A percentile compares a stretch with the other conserved stretches of the same genome.
These are phyloP conservation scores for Scopulariopsis brevicaulis DNA, from an alignment of 2,329 filamentous ascomycete species.

Conservation along the genomic window DNA sequence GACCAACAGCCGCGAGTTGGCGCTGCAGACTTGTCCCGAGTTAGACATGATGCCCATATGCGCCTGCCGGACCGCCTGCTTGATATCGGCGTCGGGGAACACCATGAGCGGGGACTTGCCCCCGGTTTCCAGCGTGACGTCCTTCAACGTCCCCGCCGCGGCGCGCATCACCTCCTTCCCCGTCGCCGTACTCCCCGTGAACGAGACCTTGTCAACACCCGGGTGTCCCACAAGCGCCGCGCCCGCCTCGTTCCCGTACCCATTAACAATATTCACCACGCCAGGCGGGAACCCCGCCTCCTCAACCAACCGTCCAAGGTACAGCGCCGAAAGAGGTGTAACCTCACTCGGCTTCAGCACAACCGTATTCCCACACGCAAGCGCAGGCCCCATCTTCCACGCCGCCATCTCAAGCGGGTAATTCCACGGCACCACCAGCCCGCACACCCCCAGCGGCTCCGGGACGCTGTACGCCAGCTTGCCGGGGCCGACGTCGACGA, in stretches of 20 bases:
- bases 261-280: conserved; percentile 62
- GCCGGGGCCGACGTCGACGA: conserved; percentile 57
- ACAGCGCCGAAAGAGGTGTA: conserved; percentile 47
- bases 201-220: conserved; percentile 59
- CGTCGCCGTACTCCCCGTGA: conserved; percentile 59
- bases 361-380: conserved; percentile 46
- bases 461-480: conserved; percentile 70
- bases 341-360: conserved; percentile 50
- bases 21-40: conserved; percentile 48
- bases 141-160: conserved; percentile 48
- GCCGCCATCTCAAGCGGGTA: conserved; percentile 67
- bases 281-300: conserved; percentile 64
- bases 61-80: conserved; percentile 47
- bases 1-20: conserved; percentile 46
- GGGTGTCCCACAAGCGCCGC: conserved; percentile 52
- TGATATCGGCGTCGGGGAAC: conserved; percentile 48
- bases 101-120: conserved; percentile 49
- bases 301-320: conserved; percentile 51
- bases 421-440: conserved; percentile 72
- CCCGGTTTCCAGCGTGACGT: conserved; percentile 47
- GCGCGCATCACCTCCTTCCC: conserved; percentile 60
- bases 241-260: conserved; percentile 51
- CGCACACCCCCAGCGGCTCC: conserved; percentile 69
- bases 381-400: conserved; percentile 39
- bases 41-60: conserved; percentile 36